Percentiles rank a stretch among this genome's conserved stretches.
Evolutionary conservation across 179 eudicot species (phyloP).

Genomic region (Spinacia oleracea): DNA sequence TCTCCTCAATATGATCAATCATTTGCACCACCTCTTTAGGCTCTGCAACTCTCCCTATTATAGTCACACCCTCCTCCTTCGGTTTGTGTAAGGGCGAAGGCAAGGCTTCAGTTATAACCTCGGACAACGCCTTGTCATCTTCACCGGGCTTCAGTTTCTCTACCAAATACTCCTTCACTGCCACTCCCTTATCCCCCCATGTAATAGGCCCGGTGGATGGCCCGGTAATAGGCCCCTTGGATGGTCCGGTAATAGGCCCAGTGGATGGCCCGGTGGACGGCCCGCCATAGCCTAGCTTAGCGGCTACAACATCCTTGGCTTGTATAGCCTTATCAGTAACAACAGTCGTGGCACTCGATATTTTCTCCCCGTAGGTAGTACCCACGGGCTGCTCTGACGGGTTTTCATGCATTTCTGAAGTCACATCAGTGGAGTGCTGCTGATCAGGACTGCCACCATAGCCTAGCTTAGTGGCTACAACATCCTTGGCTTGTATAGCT

Average conservation of each 20-base stretch:
- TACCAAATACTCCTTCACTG: slow-evolving; percentile 51
- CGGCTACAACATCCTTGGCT: slow-evolving; percentile 54
- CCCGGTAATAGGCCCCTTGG: too few species aligned
- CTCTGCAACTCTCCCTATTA: slow-evolving; percentile 55
- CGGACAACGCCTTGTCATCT: slow-evolving; percentile 60
- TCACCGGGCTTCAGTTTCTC: slow-evolving; percentile 67
- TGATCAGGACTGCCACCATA: slow-evolving; percentile 30
- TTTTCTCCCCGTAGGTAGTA: slow-evolving; percentile 31
- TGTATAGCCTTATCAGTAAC: slow-evolving; percentile 47
- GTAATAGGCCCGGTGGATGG: slow-evolving; percentile 17
- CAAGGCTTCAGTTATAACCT: slow-evolving; percentile 44
- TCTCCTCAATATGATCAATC: slow-evolving; percentile 34
- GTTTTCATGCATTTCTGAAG: slow-evolving; percentile 6
- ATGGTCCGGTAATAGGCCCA: too few species aligned
- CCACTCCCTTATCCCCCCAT: slow-evolving; percentile 44
- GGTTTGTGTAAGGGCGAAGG: slow-evolving; percentile 37
- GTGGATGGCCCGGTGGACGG: too few species aligned
- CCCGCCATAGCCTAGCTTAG: slow-evolving; percentile 55
- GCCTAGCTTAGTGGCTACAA: slow-evolving; percentile 54
- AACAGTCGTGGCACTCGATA: slow-evolving; percentile 39
- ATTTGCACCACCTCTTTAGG: slow-evolving; percentile 52
- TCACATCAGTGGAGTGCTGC: background rate
- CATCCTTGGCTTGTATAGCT: slow-evolving; percentile 55
- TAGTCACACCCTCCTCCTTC: slow-evolving; percentile 25
- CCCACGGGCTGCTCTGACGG: background rate